phyloP scores from a whole-genome alignment of 306 rosid genomes.

The Prunus mongolica region DNA sequence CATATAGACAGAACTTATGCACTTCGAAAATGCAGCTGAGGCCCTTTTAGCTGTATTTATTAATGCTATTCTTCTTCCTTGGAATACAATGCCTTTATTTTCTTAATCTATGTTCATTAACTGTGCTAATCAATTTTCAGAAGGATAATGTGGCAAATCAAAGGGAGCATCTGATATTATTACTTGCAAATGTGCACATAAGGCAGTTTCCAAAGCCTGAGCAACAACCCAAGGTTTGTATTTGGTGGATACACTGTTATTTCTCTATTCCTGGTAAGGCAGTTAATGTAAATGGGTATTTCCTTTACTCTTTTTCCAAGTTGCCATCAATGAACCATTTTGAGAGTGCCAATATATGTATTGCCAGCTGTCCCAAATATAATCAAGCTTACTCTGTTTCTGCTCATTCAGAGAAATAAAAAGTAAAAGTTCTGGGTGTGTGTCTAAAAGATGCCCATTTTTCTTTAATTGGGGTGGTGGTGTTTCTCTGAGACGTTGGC shows the following conservation, averaged over 20 bases:
- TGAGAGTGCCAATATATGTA: not conserved
- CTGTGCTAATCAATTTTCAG: constrained; percentile 40
- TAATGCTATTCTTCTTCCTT: not conserved
- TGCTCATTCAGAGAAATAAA: not conserved
- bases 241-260: not conserved
- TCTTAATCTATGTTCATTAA: constrained; percentile 13
- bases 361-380: not conserved
- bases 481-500: not conserved
- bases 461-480: not conserved
- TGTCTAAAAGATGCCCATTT: not conserved
- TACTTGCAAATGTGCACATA: constrained; percentile 96
- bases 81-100: constrained; percentile 10
- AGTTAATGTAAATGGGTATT: not conserved
- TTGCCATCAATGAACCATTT: not conserved
- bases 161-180: constrained; percentile 88
- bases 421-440: not conserved
- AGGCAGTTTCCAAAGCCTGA: constrained; percentile 94
- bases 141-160: constrained; percentile 90
- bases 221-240: constrained; percentile 94
- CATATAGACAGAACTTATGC: constrained; percentile 9
- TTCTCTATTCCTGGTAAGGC: not conserved
- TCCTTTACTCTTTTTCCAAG: not conserved
- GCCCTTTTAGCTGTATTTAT: constrained; percentile 1
- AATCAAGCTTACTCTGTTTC: not conserved
- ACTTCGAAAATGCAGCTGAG: constrained; percentile 3